phyloP scores from a whole-genome alignment of 257 asterid genomes.

The Primulina eburnea region DNA sequence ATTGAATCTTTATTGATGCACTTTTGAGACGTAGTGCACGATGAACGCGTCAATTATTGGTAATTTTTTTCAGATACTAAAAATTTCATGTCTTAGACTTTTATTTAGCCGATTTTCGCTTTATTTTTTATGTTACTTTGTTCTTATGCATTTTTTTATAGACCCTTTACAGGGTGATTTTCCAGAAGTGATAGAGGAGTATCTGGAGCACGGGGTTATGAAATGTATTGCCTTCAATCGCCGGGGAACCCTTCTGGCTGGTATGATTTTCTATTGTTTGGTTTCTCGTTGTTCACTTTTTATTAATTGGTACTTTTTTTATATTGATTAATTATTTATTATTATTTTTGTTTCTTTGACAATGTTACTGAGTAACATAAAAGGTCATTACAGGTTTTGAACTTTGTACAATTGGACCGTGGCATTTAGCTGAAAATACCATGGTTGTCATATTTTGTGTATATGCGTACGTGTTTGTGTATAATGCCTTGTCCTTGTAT shows the following conservation, averaged over 20 bases:
- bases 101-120: neutral
- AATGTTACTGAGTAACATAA: constrained; percentile 10
- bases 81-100: neutral
- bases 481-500: neutral
- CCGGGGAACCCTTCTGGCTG: constrained; percentile 93
- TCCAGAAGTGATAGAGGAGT: constrained; percentile 92
- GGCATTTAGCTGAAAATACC: neutral
- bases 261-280: constrained; percentile 32
- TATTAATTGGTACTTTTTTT: constrained; percentile 1
- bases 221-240: constrained; percentile 89
- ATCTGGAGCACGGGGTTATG: constrained; percentile 73
- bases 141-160: constrained; percentile 22
- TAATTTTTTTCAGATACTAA: constrained; percentile 17
- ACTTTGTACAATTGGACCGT: neutral
- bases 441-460: constrained; percentile 7
- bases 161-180: constrained; percentile 95
- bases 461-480: neutral
- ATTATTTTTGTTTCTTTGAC: neutral
- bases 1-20: constrained; percentile 1
- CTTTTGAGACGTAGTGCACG: neutral
- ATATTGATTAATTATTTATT: neutral
- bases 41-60: constrained; percentile 75
- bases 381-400: neutral
- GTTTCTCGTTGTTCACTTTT: neutral
- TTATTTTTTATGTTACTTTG: neutral